Conservation (phyloP, 257 asterid species). For the Mentha longifolia region DNA sequence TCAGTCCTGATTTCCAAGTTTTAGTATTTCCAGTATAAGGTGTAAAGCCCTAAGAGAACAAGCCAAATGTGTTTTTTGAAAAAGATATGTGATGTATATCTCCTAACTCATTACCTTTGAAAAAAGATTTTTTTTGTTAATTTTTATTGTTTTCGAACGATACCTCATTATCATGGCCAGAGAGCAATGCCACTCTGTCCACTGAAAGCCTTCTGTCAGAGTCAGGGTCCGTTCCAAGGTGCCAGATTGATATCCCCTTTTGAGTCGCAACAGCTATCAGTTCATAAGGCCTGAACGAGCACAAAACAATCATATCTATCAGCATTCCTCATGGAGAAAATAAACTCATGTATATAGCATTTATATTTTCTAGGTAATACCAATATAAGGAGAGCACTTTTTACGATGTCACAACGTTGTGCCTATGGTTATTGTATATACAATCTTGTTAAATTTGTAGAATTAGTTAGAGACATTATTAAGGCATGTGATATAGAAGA, state of each 20-base stretch:
- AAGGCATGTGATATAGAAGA: background rate
- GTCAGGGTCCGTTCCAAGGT: conserved; percentile 74
- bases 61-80: conserved; percentile 4
- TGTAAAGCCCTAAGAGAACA: background rate
- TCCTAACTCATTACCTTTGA: background rate
- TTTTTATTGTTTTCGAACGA: background rate
- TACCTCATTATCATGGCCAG: conserved; percentile 81
- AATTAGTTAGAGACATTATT: background rate
- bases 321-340: background rate
- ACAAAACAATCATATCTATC: background rate
- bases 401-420: background rate
- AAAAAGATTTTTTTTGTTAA: background rate
- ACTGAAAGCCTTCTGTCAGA: conserved; percentile 76
- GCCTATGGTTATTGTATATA: background rate
- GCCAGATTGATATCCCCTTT: conserved; percentile 90
- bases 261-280: conserved; percentile 81
- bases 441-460: background rate
- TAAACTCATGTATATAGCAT: background rate
- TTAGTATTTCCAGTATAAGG: background rate
- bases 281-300: conserved; percentile 81
- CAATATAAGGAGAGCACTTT: background rate
- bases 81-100: background rate
- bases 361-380: background rate
- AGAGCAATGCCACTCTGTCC: conserved; percentile 65
- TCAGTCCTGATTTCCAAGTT: background rate